phyloP scores from a whole-genome alignment of 1,284 basidiomycete species.

The Ganoderma sp. region DNA sequence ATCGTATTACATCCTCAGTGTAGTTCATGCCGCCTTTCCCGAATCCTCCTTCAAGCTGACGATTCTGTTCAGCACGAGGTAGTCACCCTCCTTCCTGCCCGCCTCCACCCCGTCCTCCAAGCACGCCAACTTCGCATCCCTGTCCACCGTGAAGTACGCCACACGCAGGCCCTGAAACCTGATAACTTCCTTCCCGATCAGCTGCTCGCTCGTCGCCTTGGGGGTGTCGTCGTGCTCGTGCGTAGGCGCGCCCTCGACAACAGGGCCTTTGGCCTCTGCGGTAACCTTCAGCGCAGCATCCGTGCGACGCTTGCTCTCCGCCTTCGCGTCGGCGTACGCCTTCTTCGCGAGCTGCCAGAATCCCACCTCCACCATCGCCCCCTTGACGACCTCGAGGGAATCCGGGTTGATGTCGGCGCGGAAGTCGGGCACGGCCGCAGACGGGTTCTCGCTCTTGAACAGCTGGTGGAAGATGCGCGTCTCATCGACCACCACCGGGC shows the following conservation, averaged over 20 bases:
- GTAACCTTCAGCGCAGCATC: slow-evolving; percentile 64
- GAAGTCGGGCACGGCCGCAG: slow-evolving; percentile 71
- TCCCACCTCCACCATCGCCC: slow-evolving; percentile 87
- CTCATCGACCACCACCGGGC: slow-evolving; percentile 88
- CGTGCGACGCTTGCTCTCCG: slow-evolving; percentile 71
- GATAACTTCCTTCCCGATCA: slow-evolving; percentile 92
- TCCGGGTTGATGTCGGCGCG: slow-evolving; percentile 80
- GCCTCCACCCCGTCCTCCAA: slow-evolving; percentile 60
- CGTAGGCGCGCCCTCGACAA: slow-evolving; percentile 36
- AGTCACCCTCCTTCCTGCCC: slow-evolving; percentile 68
- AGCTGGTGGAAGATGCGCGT: slow-evolving; percentile 92
- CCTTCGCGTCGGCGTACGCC: slow-evolving; percentile 67
- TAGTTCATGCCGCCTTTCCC: slow-evolving; percentile 64
- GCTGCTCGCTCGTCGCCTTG: slow-evolving; percentile 77
- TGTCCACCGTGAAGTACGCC: slow-evolving; percentile 95
- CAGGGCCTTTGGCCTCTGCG: slow-evolving; percentile 39
- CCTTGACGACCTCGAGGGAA: slow-evolving; percentile 79
- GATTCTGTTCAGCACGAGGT: slow-evolving; percentile 89
- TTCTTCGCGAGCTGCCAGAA: slow-evolving; percentile 87
- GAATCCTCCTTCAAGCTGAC: slow-evolving; percentile 96
- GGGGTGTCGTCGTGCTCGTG: slow-evolving; percentile 60
- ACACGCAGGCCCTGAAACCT: slow-evolving; percentile 97
- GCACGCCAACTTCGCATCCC: slow-evolving; percentile 73
- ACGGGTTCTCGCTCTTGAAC: slow-evolving; percentile 94
- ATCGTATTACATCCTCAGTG: neutral